These are phyloP conservation scores for Corynascus novoguineensis DNA, from an alignment of 495 filamentous ascomycete genomes.

Conservation along the genomic window DNA sequence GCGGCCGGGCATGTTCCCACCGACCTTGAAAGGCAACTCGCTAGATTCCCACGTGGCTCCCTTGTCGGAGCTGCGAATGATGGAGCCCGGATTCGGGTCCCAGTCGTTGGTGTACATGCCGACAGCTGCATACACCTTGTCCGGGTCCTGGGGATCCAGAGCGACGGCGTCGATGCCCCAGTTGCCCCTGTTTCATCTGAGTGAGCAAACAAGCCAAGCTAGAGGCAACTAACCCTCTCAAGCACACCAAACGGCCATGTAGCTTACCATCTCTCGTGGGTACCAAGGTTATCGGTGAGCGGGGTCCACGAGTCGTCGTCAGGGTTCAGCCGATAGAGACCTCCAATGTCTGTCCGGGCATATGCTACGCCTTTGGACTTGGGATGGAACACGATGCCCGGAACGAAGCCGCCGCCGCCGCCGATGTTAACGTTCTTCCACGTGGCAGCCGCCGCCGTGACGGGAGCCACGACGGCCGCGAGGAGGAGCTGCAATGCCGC, in stretches of 20 bases:
- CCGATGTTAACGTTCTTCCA: conserved; percentile 47
- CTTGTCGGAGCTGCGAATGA: conserved; percentile 46
- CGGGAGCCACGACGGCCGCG: conserved; percentile 23
- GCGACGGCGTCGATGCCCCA: conserved; percentile 58
- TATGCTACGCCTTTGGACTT: conserved; percentile 53
- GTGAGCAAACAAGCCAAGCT: neutral
- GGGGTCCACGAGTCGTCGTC: conserved; percentile 52
- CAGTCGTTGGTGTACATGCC: conserved; percentile 57
- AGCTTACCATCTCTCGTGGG: conserved; percentile 44
- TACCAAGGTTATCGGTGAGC: conserved; percentile 47
- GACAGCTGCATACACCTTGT: conserved; percentile 52
- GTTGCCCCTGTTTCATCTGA: conserved; percentile 33
- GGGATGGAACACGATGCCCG: conserved; percentile 56
- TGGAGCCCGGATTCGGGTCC: conserved; percentile 52
- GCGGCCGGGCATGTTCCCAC: conserved; percentile 61
- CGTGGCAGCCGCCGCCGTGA: conserved; percentile 35
- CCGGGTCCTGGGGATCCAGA: conserved; percentile 49
- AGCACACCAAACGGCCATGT: neutral
- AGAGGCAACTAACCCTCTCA: no score
- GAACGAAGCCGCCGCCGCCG: conserved; percentile 57
- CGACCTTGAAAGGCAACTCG: conserved; percentile 53
- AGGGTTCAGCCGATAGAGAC: conserved; percentile 54
- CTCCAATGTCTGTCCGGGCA: conserved; percentile 58
- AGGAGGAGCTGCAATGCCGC: conserved; percentile 31
- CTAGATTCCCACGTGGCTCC: conserved; percentile 46